Evolutionary conservation across 2,329 filamentous ascomycete genomes (phyloP), one percentile per base, ranked within the genome.

Genomic region (Falciphora oryzae): DNA sequence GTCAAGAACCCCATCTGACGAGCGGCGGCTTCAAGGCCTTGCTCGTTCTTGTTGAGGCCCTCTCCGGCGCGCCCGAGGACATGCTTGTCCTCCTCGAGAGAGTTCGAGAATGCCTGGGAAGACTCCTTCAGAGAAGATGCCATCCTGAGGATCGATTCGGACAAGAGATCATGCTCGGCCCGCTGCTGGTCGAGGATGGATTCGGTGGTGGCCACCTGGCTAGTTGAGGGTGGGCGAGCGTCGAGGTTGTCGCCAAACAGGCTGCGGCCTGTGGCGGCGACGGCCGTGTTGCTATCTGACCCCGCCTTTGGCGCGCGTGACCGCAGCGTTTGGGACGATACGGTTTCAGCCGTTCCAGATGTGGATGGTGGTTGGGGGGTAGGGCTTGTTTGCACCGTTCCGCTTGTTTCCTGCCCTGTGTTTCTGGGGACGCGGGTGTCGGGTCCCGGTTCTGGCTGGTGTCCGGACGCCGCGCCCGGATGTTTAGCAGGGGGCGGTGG

Each of bases 91-190:
- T 81, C 78, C 67, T 93, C 91, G 18, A 97, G 81, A 1, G 88
- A 86, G 7, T 82, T 78, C 28, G 88, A 84, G 76, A 97, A 95
- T 3, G 85, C 82, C 64, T 89, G 79, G 4, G 92, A 91, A 53
- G 88, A 91, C 61, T 85, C 78, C 74, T 96, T 96, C 56, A 97
- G 84, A 61, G 90, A 85, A 28, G 84, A 80, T 1, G 94, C 93
- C 78, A 97, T 90, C 59, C 84, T 80, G 28, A 97, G 81, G n/a
- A 98, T 88, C 10, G 91, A 93, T 53, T 85, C 83, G 0, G 93
- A 94, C 3, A 98, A 83, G 44, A 84, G 80, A 75, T 97, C 92
- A 76, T 97, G 93, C 77, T 97, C 92, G 64, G 81, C 81, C 63
- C 91, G 89, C 72, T 96, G 87, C 71, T 90, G 84, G 70, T 91